Base-by-base conservation (phyloP, 2,329 filamentous ascomycete species). In the Emydomyces testavorans region DNA sequence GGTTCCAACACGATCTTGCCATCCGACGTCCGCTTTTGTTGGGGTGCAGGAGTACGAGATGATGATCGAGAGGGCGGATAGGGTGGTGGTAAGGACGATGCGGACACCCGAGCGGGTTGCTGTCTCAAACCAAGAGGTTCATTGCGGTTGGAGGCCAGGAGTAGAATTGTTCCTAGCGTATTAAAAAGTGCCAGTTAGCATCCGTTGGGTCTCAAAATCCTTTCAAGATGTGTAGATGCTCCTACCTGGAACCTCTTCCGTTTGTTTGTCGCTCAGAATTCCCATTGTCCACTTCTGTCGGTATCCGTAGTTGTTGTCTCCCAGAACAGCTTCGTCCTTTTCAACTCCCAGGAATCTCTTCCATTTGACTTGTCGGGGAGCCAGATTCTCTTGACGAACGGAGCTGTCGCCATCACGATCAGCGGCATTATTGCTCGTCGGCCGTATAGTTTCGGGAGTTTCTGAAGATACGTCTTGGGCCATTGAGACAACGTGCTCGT, bases 1-100 rank as follows among this genome's bases (percentile, higher is more conserved):
- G 90, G 90, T 0, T 93, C 83, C 11, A 96, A 71, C 48, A 96
- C 87, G 57, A 95, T 87, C 52, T 78, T 76, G 13, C 88, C 88
- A 62, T 94, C 83, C 29, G 75, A 67, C 1, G 88, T 94, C 54
- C 74, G 82, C 71, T 95, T 95, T 67, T 79, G 78, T 38, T 50
- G 52, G 13, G 61, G 58, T 11, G 54, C 54, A 0, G 57, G 59
- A 18, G 58, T 54, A 18, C 61, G 63, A 15, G 65, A 68, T 7
- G 64, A 66, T 1, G 64, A 66, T 41, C 60, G 62, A 21, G 66
- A 67, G 7, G 62, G 56, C n/a, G 64, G 63, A 49, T 65, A 65
- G 2, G 63, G 60, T 6, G 64, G 74, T 18, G 70, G 70, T 24
- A 76, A 59, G 16, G 76, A 79, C 0, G 76, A 80, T 21, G 71